These are phyloP conservation scores for Balakata baccata DNA, from an alignment of 345 rosid genomes.

Conservation along the genomic window DNA sequence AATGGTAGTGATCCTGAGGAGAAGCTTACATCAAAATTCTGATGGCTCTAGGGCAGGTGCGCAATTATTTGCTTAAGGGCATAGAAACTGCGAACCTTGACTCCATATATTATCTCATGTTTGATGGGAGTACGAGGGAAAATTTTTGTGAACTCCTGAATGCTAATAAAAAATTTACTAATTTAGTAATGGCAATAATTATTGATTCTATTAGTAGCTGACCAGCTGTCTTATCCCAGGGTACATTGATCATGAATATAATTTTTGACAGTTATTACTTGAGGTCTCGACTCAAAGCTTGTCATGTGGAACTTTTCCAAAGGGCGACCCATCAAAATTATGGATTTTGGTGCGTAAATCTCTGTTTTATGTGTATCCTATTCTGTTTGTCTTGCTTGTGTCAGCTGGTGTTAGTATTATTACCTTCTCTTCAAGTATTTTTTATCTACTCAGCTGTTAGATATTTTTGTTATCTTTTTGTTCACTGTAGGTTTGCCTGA, in stretches of 20 bases:
- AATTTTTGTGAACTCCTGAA: not conserved
- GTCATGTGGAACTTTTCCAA: conserved; percentile 91
- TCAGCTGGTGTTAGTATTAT: not conserved
- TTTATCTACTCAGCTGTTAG: not conserved
- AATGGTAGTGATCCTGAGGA: too few species aligned
- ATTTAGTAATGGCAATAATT: not conserved
- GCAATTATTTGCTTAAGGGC: not conserved
- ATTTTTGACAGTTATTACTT: conserved; percentile 58
- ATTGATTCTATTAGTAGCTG: conserved; percentile 9
- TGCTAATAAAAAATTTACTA: not conserved
- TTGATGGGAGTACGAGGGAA: not conserved
- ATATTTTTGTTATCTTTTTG: conserved; percentile 1
- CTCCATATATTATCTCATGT: not conserved
- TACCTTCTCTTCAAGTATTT: not conserved
- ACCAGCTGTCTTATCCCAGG: not conserved
- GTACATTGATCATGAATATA: not conserved
- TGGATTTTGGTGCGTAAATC: conserved; percentile 62
- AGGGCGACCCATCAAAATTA: conserved; percentile 59
- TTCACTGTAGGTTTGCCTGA: conserved; percentile 47
- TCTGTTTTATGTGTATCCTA: not conserved
- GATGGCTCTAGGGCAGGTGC: not conserved
- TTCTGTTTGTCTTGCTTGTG: not conserved
- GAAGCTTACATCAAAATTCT: not conserved
- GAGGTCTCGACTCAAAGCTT: conserved; percentile 90
- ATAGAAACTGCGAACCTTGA: not conserved